A percentile compares a stretch with the other conserved stretches of the same genome.
These are phyloP conservation scores for Rhizopogon vulgaris DNA, from an alignment of 768 basidiomycete species.

Conservation along the genomic window DNA sequence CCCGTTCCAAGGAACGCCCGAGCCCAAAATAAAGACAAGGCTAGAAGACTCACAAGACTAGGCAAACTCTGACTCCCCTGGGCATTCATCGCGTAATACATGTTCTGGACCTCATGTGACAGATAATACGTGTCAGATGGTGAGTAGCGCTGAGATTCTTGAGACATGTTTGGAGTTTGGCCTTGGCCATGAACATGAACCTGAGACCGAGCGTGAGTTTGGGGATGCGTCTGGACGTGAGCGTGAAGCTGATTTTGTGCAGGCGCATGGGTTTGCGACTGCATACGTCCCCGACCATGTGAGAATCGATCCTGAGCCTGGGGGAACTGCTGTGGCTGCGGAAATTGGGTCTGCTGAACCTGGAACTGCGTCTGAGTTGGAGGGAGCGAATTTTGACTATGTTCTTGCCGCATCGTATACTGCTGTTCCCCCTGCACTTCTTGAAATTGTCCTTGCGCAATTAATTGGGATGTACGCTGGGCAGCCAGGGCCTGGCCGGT, in stretches of 20 bases:
- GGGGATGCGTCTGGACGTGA: not conserved
- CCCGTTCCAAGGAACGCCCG: not conserved
- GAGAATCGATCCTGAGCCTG: conserved; percentile 13
- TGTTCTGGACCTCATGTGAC: not conserved
- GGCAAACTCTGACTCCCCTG: conserved; percentile 15
- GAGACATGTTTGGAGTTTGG: not conserved
- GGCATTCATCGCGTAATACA: conserved; percentile 6
- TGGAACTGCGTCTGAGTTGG: not conserved
- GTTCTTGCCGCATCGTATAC: not conserved
- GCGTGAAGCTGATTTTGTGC: conserved; percentile 1
- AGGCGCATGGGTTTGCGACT: not conserved
- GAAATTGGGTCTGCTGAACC: conserved; percentile 5
- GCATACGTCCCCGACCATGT: not conserved
- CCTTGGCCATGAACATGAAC: not conserved
- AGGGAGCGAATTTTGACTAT: not conserved
- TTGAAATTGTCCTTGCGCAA: not conserved
- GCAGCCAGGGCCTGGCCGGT: conserved; percentile 8
- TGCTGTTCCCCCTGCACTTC: not conserved
- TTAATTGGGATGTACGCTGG: conserved; percentile 12
- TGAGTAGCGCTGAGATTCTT: not conserved
- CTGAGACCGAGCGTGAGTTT: not conserved
- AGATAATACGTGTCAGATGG: not conserved
- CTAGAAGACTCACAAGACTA: conserved; percentile 17
- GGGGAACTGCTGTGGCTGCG: conserved; percentile 18
- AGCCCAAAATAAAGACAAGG: not conserved